Conservation (phyloP, 495 filamentous ascomycete species). For the Penicillium cosmopolitanum region DNA sequence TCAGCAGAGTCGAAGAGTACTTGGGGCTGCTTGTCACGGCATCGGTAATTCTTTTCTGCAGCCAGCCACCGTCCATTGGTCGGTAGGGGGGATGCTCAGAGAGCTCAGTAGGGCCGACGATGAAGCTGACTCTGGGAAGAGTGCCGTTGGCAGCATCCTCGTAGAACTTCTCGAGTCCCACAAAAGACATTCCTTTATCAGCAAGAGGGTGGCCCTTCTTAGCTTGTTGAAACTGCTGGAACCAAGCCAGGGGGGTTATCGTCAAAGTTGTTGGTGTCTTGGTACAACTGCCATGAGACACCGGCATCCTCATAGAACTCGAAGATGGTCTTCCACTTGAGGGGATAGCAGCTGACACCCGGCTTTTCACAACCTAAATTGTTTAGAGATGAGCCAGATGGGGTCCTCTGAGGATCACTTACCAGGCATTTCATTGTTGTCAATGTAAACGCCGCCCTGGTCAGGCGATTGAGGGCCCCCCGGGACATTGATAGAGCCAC, state of each 20-base stretch:
- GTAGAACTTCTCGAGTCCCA: constrained; percentile 54
- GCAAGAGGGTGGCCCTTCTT: constrained; percentile 37
- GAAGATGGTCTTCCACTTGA: constrained; percentile 58
- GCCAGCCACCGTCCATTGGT: constrained; percentile 60
- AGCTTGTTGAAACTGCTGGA: constrained; percentile 56
- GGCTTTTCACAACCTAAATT: constrained; percentile 45
- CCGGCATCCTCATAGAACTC: constrained; percentile 56
- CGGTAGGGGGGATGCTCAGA: constrained; percentile 58
- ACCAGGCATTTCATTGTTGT: constrained; percentile 59
- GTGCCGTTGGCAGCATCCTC: constrained; percentile 53
- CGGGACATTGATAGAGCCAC: constrained; percentile 56
- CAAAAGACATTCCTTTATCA: constrained; percentile 49
- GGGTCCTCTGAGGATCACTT: background rate
- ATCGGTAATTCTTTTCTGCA: constrained; percentile 57
- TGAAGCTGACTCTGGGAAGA: constrained; percentile 56
- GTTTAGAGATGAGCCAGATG: background rate
- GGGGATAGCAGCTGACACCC: constrained; percentile 55
- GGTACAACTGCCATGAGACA: constrained; percentile 59
- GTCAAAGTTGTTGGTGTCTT: constrained; percentile 59
- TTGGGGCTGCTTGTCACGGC: constrained; percentile 53
- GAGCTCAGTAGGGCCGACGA: constrained; percentile 55
- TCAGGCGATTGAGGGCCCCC: constrained; percentile 47
- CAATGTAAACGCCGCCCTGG: constrained; percentile 56
- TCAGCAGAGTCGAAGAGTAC: constrained; percentile 52
- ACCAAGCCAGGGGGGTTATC: constrained; percentile 58